A percentile compares a stretch with the other conserved stretches of the same genome.
These are phyloP conservation scores for Candida montana DNA, from an alignment of 805 yeast species.

Conservation along the genomic window DNA sequence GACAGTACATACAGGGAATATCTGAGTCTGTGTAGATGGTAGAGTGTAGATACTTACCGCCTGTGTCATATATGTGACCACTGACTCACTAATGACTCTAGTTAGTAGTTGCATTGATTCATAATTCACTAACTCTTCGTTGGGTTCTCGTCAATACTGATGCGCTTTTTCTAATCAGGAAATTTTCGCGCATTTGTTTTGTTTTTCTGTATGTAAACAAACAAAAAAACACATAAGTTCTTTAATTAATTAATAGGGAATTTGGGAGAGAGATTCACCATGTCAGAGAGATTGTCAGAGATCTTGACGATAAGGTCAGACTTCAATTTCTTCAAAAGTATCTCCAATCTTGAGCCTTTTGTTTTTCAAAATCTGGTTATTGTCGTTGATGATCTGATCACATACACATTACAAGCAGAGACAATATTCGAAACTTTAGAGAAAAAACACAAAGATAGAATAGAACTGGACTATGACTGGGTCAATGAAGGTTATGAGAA, in stretches of 20 bases:
- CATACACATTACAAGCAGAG: slow-evolving; percentile 16
- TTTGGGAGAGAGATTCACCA: background rate
- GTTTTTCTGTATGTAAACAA: background rate
- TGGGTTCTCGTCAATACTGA: too few relatives aligned
- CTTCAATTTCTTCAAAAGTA: slow-evolving; percentile 23
- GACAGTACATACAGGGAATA: too few relatives aligned
- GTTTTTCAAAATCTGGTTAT: slow-evolving; percentile 16
- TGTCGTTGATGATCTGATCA: slow-evolving; percentile 19
- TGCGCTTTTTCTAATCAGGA: slow-evolving; percentile 1
- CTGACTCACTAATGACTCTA: too few relatives aligned
- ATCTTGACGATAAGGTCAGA: slow-evolving; percentile 18
- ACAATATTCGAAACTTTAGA: slow-evolving; percentile 11
- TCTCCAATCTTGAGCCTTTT: slow-evolving; percentile 23
- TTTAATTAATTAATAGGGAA: too few relatives aligned
- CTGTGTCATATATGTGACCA: too few relatives aligned
- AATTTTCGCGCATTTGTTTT: slow-evolving; percentile 4
- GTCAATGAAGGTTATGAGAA: slow-evolving; percentile 29
- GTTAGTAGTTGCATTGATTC: too few relatives aligned
- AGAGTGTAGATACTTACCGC: too few relatives aligned
- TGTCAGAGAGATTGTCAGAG: slow-evolving; percentile 20
- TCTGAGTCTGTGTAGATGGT: too few relatives aligned
- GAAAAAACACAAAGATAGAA: background rate
- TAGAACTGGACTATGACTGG: slow-evolving; percentile 25
- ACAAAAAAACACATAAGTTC: background rate
- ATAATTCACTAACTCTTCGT: too few relatives aligned